phyloP scores from a whole-genome alignment of 2,329 filamentous ascomycete species.

The Lasiodiplodia theobromae region DNA sequence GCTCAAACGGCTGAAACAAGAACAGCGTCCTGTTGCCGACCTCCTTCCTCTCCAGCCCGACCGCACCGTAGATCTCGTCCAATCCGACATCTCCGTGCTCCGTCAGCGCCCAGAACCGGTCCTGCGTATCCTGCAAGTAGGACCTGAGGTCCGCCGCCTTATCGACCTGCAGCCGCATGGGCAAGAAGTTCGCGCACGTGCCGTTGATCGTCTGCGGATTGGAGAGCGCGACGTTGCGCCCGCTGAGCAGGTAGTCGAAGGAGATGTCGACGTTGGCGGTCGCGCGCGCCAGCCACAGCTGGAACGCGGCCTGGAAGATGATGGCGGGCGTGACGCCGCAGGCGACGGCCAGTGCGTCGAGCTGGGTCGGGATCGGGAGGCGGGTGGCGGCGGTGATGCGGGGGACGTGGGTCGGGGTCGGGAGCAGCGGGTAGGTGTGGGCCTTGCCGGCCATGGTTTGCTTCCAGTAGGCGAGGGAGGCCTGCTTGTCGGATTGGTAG shows the following conservation, averaged over 20 bases:
- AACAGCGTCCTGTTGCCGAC: constrained; percentile 36
- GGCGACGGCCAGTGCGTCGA: constrained; percentile 35
- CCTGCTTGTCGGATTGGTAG: constrained; percentile 32
- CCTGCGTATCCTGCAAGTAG: constrained; percentile 33
- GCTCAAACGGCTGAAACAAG: constrained; percentile 46
- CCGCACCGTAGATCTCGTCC: constrained; percentile 39
- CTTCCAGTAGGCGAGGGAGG: constrained; percentile 36
- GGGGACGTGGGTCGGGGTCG: constrained; percentile 23
- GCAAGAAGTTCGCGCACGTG: constrained; percentile 49
- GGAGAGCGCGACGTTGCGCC: constrained; percentile 45
- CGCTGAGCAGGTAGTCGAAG: constrained; percentile 44
- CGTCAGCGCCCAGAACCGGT: constrained; percentile 40
- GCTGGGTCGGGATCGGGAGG: constrained; percentile 13
- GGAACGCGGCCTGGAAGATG: constrained; percentile 48
- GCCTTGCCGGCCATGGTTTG: background rate
- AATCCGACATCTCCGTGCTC: constrained; percentile 40
- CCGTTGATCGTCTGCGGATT: constrained; percentile 49
- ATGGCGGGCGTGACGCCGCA: constrained; percentile 43
- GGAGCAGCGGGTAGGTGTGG: background rate
- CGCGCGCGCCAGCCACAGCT: constrained; percentile 29
- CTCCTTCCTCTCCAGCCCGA: constrained; percentile 32
- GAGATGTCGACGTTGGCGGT: constrained; percentile 33
- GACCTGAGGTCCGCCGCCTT: constrained; percentile 8
- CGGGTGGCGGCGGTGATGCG: background rate
- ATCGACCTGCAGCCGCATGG: constrained; percentile 38